A percentile compares a stretch with the other conserved stretches of the same genome.
These are phyloP conservation scores for Phytopythium helicoides DNA, from an alignment of 352 stramenopile genomes.

Conservation along the genomic window DNA sequence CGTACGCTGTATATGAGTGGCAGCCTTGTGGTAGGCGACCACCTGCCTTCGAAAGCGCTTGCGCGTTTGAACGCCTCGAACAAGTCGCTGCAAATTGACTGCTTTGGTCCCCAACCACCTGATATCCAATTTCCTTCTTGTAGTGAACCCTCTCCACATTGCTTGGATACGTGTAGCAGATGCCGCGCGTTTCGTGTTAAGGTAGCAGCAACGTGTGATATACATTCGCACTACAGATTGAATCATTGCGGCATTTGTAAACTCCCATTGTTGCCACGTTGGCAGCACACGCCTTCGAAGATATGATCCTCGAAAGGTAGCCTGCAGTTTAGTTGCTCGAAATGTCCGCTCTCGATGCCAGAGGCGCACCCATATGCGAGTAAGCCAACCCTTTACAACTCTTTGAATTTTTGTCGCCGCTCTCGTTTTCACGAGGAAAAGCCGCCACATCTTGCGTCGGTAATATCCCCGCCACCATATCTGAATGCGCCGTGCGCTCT, in stretches of 20 bases:
- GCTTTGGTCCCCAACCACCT: slow-evolving; percentile 45
- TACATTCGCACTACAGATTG: slow-evolving; percentile 60
- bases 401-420: slow-evolving; percentile 57
- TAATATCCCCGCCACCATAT: slow-evolving; percentile 51
- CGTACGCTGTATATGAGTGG: slow-evolving; percentile 61
- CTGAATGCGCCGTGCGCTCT: slow-evolving; percentile 49
- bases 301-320: slow-evolving; percentile 53
- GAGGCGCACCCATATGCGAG: slow-evolving; percentile 34
- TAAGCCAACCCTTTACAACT: slow-evolving; percentile 46
- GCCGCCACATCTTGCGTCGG: slow-evolving; percentile 38
- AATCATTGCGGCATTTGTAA: slow-evolving; percentile 54
- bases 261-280: slow-evolving; percentile 58
- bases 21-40: slow-evolving; percentile 13
- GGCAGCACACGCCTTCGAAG: slow-evolving; percentile 35
- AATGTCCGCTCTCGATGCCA: slow-evolving; percentile 59
- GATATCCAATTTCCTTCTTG: slow-evolving; percentile 45
- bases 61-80: slow-evolving; percentile 43
- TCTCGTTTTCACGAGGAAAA: slow-evolving; percentile 37
- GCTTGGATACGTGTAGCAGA: slow-evolving; percentile 58
- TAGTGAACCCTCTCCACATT: slow-evolving; percentile 51
- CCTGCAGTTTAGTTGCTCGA: slow-evolving; percentile 54
- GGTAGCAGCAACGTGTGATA: slow-evolving; percentile 20
- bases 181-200: slow-evolving; percentile 14
- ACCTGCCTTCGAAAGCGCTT: slow-evolving; percentile 28
- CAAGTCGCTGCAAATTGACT: slow-evolving; percentile 50